phyloP scores from a whole-genome alignment of 495 filamentous ascomycete species.

The Daldinia bambusicola region DNA sequence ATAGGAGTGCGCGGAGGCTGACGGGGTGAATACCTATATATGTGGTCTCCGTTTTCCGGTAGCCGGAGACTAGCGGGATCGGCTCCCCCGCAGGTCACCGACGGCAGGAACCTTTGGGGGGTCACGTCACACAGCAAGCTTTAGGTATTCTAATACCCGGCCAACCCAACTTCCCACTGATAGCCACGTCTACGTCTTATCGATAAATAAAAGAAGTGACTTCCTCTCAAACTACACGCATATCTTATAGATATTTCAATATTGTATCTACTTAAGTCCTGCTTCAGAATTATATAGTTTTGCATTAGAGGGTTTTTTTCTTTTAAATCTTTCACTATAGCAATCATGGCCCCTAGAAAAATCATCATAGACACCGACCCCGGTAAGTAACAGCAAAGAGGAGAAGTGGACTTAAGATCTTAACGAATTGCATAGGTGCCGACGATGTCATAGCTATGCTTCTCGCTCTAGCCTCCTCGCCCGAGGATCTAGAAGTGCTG shows the following conservation, averaged over 20 bases:
- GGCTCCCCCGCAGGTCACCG: slow-evolving; percentile 42
- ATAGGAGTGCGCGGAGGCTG: background rate
- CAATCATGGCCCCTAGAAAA: slow-evolving; percentile 68
- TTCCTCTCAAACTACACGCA: background rate
- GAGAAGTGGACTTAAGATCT: slow-evolving; percentile 3
- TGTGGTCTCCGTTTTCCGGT: slow-evolving; percentile 24
- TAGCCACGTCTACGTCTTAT: slow-evolving; percentile 13
- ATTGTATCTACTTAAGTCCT: background rate
- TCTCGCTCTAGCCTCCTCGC: slow-evolving; percentile 82
- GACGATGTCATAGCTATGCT: slow-evolving; percentile 90
- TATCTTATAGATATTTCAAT: background rate
- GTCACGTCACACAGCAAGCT: background rate
- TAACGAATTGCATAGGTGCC: slow-evolving; percentile 66
- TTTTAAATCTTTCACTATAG: background rate
- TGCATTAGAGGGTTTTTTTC: background rate
- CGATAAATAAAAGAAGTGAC: background rate
- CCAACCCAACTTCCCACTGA: background rate
- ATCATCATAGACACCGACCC: slow-evolving; percentile 97
- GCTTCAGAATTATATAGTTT: background rate
- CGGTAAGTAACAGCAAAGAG: slow-evolving; percentile 52
- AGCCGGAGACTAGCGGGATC: slow-evolving; percentile 32
- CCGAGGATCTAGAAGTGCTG: slow-evolving; percentile 87
- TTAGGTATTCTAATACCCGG: no score
- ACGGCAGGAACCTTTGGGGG: slow-evolving; percentile 27
- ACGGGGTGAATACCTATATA: background rate